Conservation (phyloP, 2,329 filamentous ascomycete species). For the Botrytis deweyae region DNA sequence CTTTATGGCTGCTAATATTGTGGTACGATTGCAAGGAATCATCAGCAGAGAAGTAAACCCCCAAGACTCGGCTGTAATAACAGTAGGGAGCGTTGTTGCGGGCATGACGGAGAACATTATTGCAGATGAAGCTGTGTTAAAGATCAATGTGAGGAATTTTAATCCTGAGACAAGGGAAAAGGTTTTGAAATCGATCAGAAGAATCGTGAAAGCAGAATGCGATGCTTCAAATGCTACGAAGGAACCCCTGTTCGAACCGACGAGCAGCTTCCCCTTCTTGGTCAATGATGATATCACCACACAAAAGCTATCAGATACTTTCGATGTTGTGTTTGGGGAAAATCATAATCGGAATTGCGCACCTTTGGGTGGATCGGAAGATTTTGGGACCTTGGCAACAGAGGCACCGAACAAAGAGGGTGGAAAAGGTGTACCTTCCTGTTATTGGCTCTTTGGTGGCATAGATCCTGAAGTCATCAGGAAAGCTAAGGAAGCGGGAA, state of each 20-base stretch:
- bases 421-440: conserved; percentile 33
- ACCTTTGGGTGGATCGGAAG: conserved; percentile 30
- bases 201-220: conserved; percentile 53
- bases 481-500: conserved; percentile 24
- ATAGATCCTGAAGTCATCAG: conserved; percentile 38
- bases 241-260: conserved; percentile 29
- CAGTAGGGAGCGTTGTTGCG: conserved; percentile 45
- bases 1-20: conserved; percentile 45
- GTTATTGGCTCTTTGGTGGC: conserved; percentile 46
- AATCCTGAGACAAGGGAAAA: conserved; percentile 38
- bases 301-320: conserved; percentile 22
- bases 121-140: conserved; percentile 43
- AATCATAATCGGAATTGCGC: conserved; percentile 24
- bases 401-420: conserved; percentile 32
- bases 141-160: conserved; percentile 45
- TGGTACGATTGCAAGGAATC: conserved; percentile 45
- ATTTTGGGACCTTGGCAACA: conserved; percentile 50
- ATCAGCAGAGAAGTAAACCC: conserved; percentile 44
- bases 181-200: conserved; percentile 43
- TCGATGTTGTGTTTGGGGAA: conserved; percentile 31
- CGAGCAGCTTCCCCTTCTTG: conserved; percentile 29
- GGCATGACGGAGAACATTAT: conserved; percentile 49
- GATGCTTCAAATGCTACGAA: conserved; percentile 44
- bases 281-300: conserved; percentile 30
- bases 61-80: conserved; percentile 46